phyloP scores from a whole-genome alignment of 345 rosid species.

The Diplotaxis tenuifolia region DNA sequence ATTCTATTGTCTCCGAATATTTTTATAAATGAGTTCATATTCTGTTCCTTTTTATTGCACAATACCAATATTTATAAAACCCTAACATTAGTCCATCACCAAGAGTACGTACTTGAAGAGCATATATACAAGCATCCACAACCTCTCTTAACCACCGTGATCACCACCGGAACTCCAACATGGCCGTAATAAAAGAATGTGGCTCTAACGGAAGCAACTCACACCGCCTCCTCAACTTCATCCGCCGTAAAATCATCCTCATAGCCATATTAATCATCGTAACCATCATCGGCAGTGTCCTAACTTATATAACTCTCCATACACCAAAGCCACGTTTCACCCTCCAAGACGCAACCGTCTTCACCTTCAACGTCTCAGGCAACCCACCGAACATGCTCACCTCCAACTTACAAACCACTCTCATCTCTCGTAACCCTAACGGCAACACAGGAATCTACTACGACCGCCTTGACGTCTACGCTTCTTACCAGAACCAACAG shows the following conservation, averaged over 20 bases:
- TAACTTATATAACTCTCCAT: slow-evolving; percentile 64
- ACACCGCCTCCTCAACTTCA: slow-evolving; percentile 4
- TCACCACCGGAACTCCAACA: slow-evolving; percentile 29
- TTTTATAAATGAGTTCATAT: not conserved
- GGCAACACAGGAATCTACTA: slow-evolving; percentile 43
- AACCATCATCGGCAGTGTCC: slow-evolving; percentile 43
- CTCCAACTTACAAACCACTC: slow-evolving; percentile 60
- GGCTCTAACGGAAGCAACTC: slow-evolving; percentile 32
- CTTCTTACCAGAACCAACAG: slow-evolving; percentile 42
- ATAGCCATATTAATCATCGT: slow-evolving; percentile 43
- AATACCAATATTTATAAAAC: slow-evolving; percentile 1
- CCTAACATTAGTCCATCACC: not conserved
- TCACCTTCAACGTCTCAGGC: slow-evolving; percentile 65
- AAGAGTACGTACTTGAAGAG: not conserved
- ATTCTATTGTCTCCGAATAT: not conserved
- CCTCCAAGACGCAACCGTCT: slow-evolving; percentile 88
- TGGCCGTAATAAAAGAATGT: slow-evolving; percentile 50
- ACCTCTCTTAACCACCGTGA: not conserved
- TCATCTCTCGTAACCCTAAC: slow-evolving; percentile 70
- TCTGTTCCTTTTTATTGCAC: not conserved
- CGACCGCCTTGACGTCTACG: slow-evolving; percentile 46
- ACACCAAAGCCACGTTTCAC: slow-evolving; percentile 66
- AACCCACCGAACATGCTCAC: slow-evolving; percentile 56
- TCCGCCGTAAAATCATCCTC: slow-evolving; percentile 24
- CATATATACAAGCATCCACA: not conserved